Conservation (phyloP, 106 monocot species). For the Xerophyta viscosa region DNA sequence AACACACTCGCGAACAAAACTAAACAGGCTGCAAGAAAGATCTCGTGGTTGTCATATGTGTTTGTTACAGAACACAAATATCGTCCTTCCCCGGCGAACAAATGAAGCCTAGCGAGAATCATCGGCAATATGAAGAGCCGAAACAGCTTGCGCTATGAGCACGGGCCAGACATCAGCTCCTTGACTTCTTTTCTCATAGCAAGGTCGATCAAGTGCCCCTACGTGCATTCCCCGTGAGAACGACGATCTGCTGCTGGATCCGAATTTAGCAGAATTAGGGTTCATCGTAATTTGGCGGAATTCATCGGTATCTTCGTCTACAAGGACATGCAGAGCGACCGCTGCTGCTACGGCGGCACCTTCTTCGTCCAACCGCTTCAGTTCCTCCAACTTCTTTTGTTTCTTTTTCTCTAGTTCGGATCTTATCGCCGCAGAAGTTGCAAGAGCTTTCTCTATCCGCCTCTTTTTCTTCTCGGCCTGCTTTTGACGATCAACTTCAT, state of each 20-base stretch:
- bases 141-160: slow-evolving; percentile 60
- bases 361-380: slow-evolving; percentile 74
- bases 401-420: slow-evolving; percentile 94
- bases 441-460: slow-evolving; percentile 90
- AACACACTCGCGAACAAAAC: too few relatives aligned
- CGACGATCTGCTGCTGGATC: too few relatives aligned
- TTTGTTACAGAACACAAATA: slow-evolving; percentile 22
- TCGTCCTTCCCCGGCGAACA: slow-evolving; percentile 7
- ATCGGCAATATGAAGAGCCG: slow-evolving; percentile 77
- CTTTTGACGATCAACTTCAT: slow-evolving; percentile 73
- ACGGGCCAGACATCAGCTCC: slow-evolving; percentile 34
- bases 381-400: slow-evolving; percentile 87
- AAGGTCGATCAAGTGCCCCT: slow-evolving; percentile 21
- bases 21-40: too few relatives aligned
- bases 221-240: slow-evolving; percentile 7
- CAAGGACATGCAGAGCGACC: slow-evolving; percentile 87
- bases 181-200: slow-evolving; percentile 21
- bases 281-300: slow-evolving; percentile 24
- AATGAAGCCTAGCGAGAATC: slow-evolving; percentile 18
- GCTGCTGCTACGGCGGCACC: slow-evolving; percentile 86
- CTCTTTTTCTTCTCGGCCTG: slow-evolving; percentile 93
- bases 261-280: too few relatives aligned
- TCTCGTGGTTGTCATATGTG: too few relatives aligned
- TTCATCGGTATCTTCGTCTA: slow-evolving; percentile 76
- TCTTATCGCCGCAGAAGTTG: slow-evolving; percentile 81